Percentiles rank a stretch among this genome's conserved stretches.
Evolutionary conservation across 495 filamentous ascomycete genomes (phyloP).

Genomic region (Aspergillus mulundensis): DNA sequence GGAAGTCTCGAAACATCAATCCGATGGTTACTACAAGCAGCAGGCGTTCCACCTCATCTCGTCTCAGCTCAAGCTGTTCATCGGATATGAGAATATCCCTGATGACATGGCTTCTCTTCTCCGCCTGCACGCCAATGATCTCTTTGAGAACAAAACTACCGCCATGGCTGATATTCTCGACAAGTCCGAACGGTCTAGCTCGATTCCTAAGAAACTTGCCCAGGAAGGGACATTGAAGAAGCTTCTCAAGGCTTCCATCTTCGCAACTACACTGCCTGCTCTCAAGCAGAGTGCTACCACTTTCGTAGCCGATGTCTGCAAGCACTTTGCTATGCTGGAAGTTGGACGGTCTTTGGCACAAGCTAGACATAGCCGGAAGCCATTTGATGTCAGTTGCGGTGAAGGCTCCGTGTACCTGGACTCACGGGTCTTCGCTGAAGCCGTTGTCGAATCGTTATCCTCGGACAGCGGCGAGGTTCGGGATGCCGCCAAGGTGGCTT

Average conservation of each 20-base stretch:
- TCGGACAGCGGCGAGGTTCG: slow-evolving; percentile 75
- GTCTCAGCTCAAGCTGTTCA: slow-evolving; percentile 80
- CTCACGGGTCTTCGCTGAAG: slow-evolving; percentile 78
- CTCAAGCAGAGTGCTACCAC: slow-evolving; percentile 66
- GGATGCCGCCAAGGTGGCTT: slow-evolving; percentile 74
- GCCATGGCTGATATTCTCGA: slow-evolving; percentile 58
- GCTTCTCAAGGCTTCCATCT: slow-evolving; percentile 81
- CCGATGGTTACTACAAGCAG: slow-evolving; percentile 84
- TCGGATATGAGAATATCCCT: slow-evolving; percentile 81
- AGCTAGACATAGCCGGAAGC: slow-evolving; percentile 62
- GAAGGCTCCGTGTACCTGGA: slow-evolving; percentile 86
- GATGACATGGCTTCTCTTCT: slow-evolving; percentile 83
- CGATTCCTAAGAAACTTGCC: slow-evolving; percentile 76
- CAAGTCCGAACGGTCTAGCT: slow-evolving; percentile 70
- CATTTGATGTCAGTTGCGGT: slow-evolving; percentile 77
- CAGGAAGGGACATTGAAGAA: slow-evolving; percentile 80
- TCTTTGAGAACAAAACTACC: slow-evolving; percentile 63
- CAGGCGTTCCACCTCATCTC: slow-evolving; percentile 84
- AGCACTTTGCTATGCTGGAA: slow-evolving; percentile 90
- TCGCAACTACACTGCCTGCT: slow-evolving; percentile 77
- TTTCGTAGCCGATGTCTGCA: slow-evolving; percentile 74
- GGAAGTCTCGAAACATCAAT: slow-evolving; percentile 61
- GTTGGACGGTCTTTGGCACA: slow-evolving; percentile 74
- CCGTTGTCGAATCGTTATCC: slow-evolving; percentile 79
- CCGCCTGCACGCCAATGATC: slow-evolving; percentile 82